Conservation (phyloP, 306 rosid genomes). For the Cucumis melo region DNA sequence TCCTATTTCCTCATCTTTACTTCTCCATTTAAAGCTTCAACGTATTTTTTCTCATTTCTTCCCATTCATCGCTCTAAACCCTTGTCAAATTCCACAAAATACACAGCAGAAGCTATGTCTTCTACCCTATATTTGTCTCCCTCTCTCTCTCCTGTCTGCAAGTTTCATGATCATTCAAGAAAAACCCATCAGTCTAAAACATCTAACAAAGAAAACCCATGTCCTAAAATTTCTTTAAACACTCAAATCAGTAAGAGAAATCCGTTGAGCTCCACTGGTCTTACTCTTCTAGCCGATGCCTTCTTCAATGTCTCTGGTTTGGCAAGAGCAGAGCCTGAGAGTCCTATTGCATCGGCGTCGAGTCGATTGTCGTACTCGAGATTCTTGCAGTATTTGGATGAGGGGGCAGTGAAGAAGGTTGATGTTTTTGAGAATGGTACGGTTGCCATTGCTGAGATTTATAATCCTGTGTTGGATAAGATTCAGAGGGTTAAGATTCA, state of each 20-base stretch:
- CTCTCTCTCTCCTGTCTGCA: conserved; percentile 30
- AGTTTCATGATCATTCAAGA: conserved; percentile 28
- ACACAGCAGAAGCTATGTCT: conserved; percentile 18
- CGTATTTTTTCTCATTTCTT: conserved; percentile 13
- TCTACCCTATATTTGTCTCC: conserved; percentile 31
- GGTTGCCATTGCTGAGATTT: conserved; percentile 59
- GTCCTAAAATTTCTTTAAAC: conserved; percentile 12
- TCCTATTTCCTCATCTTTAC: conserved; percentile 13
- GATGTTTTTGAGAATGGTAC: conserved; percentile 63
- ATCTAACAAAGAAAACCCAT: conserved; percentile 22
- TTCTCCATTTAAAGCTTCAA: conserved; percentile 5
- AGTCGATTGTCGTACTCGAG: conserved; percentile 55
- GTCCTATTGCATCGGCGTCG: conserved; percentile 39
- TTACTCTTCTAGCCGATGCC: conserved; percentile 19
- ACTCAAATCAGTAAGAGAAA: conserved; percentile 29
- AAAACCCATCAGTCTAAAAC: conserved; percentile 16
- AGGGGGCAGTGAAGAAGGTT: conserved; percentile 49
- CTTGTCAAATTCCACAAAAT: no score
- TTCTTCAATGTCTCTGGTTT: conserved; percentile 24
- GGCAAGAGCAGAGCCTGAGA: conserved; percentile 47
- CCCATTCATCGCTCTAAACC: neutral
- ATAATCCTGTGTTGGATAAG: conserved; percentile 37
- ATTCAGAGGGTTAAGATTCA: conserved; percentile 60
- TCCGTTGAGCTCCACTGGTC: conserved; percentile 20
- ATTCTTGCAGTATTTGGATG: conserved; percentile 54